Conservation (phyloP, 257 asterid species). For the Solanum sejunctum region DNA sequence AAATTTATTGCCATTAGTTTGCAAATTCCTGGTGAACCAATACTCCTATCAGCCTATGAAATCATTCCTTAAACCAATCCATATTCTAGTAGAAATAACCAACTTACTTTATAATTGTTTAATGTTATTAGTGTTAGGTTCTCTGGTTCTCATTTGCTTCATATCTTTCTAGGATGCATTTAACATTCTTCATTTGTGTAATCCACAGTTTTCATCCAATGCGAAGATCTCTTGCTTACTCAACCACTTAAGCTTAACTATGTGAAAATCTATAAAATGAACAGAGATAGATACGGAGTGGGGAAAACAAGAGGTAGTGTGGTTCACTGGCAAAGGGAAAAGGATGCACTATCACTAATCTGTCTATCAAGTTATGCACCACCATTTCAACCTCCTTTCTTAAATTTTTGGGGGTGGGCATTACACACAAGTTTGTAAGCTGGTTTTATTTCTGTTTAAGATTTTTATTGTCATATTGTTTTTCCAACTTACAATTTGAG, state of each 20-base stretch:
- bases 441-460: not conserved
- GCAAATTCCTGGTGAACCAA: not conserved
- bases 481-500: not conserved
- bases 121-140: not conserved
- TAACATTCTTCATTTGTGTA: not conserved
- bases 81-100: not conserved
- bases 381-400: not conserved
- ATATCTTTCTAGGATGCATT: not conserved
- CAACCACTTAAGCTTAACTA: not conserved
- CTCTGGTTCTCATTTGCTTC: not conserved
- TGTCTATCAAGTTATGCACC: not conserved
- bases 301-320: not conserved
- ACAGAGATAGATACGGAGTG: not conserved
- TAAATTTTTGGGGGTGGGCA: not conserved
- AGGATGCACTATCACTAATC: not conserved
- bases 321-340: not conserved
- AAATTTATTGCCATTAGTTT: not conserved
- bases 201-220: not conserved
- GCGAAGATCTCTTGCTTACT: not conserved
- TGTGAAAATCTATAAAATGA: not conserved
- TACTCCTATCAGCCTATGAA: not conserved
- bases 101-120: not conserved
- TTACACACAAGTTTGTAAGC: not conserved
- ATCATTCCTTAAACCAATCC: not conserved
- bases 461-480: not conserved